A percentile compares a stretch with the other conserved stretches of the same genome.
Conservation (phyloP, 805 yeast genomes). For the Spathaspora girioi region DNA sequence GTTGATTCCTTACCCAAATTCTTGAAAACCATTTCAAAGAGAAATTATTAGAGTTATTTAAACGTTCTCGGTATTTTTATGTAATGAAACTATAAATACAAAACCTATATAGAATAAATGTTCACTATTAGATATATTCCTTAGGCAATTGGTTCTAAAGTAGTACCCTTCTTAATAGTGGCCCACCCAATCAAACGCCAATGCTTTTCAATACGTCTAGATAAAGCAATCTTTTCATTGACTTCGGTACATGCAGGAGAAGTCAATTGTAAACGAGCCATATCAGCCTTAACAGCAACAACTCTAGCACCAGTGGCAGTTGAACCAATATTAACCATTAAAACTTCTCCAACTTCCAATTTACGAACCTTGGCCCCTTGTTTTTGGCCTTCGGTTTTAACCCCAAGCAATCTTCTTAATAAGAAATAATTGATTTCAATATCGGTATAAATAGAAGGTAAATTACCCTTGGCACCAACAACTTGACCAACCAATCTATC, state of each 20-base stretch:
- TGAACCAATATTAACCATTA: conserved; percentile 99
- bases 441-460: conserved; percentile 95
- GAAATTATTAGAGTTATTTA: not conserved
- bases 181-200: conserved; percentile 99
- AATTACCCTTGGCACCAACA: conserved; percentile 93
- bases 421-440: conserved; percentile 96
- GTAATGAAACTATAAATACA: conserved; percentile 3
- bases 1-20: conserved; percentile 74
- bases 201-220: conserved; percentile 98
- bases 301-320: conserved; percentile 99
- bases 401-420: conserved; percentile 95
- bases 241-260: conserved; percentile 99
- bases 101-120: conserved; percentile 2
- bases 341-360: conserved; percentile 88
- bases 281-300: conserved; percentile 95
- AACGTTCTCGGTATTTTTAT: not conserved
- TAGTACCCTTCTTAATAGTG: conserved; percentile 90
- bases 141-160: conserved; percentile 70
- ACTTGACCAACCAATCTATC: conserved; percentile 99
- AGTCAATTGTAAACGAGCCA: conserved; percentile 96
- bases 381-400: conserved; percentile 95
- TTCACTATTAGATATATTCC: not conserved
- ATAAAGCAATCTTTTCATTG: conserved; percentile 96
- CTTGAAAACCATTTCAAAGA: conserved; percentile 1
- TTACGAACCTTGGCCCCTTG: conserved; percentile 93